Evolutionary conservation across 345 rosid genomes (phyloP).

Genomic region (Populus nigra): DNA sequence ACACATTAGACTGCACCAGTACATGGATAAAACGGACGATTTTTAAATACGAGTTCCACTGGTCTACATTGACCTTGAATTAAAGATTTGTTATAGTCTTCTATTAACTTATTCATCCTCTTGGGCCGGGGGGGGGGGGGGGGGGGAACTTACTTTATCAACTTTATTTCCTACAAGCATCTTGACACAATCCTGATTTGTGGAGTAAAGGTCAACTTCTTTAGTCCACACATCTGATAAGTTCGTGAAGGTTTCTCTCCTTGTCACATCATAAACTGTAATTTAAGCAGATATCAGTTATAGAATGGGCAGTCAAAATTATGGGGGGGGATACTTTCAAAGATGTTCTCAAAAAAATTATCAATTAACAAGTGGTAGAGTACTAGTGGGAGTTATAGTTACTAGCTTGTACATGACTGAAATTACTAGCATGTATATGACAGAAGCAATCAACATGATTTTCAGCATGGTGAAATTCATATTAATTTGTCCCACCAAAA

Average conservation of each 20-base stretch:
- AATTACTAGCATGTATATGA: background rate
- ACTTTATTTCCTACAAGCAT: constrained; percentile 97
- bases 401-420: background rate
- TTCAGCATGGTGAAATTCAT: background rate
- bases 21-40: background rate
- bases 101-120: background rate
- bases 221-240: constrained; percentile 90
- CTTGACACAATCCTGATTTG: constrained; percentile 79
- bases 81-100: background rate
- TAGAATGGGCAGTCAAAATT: background rate
- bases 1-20: background rate
- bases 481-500: background rate
- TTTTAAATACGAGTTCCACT: background rate
- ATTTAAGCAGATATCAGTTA: constrained; percentile 13
- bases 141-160: constrained; percentile 51
- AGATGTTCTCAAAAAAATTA: background rate
- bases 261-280: constrained; percentile 86
- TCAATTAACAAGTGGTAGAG: background rate
- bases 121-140: no score
- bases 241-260: constrained; percentile 84
- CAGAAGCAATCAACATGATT: background rate
- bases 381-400: background rate
- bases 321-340: background rate
- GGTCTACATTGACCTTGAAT: background rate
- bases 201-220: constrained; percentile 80